Percentiles rank a stretch among this genome's conserved stretches.
These are phyloP conservation scores for Rhododendron simsii DNA, from an alignment of 148 eudicot species.

Conservation along the genomic window DNA sequence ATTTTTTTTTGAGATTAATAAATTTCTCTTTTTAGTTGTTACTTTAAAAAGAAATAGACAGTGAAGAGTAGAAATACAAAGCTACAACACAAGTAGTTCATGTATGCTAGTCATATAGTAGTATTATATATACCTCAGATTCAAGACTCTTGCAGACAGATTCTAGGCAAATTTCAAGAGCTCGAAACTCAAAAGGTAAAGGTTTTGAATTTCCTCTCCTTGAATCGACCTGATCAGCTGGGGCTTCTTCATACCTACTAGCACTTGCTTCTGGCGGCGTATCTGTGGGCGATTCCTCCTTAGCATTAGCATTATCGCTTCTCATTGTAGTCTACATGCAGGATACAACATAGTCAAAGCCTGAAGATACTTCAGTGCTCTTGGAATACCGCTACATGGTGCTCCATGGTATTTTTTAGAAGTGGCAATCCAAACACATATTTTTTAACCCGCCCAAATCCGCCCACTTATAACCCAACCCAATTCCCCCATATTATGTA, in stretches of 20 bases:
- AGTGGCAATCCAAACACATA: too few relatives aligned
- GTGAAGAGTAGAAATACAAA: not conserved
- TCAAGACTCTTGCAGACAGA: constrained; percentile 8
- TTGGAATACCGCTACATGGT: too few relatives aligned
- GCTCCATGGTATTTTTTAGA: too few relatives aligned
- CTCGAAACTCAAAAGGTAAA: constrained; percentile 6
- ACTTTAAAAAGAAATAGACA: too few relatives aligned
- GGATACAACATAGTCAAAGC: not conserved
- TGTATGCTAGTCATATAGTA: not conserved
- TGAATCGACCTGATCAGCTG: not conserved
- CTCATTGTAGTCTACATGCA: not conserved
- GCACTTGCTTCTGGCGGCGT: not conserved
- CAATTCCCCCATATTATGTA: too few relatives aligned
- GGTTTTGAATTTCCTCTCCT: not conserved
- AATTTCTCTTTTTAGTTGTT: too few relatives aligned
- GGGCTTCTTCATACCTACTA: not conserved
- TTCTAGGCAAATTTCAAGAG: constrained; percentile 9
- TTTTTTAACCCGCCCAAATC: too few relatives aligned
- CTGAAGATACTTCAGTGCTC: not conserved
- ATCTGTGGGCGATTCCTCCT: not conserved
- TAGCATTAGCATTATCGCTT: not conserved
- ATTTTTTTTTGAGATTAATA: too few relatives aligned
- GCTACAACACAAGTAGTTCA: not conserved
- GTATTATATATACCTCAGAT: not conserved
- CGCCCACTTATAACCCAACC: too few relatives aligned